Evolutionary conservation across 2,329 filamentous ascomycete genomes (phyloP).

Genomic region (Capronia epimyces): DNA sequence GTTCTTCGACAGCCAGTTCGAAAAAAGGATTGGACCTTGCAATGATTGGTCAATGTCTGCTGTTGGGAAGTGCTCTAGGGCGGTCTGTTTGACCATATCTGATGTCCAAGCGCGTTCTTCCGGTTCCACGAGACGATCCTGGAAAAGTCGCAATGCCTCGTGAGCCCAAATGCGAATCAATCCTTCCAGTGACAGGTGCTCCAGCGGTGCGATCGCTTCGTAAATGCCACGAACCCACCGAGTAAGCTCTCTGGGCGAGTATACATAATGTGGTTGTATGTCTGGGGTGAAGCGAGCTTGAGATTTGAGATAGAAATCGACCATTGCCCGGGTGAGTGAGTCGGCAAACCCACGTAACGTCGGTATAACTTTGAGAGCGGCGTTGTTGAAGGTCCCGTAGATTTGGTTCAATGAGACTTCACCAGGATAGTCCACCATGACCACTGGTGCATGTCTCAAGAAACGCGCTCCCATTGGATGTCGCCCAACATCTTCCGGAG

Average conservation of each 20-base stretch:
- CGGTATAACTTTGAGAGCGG: constrained; percentile 93
- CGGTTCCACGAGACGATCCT: constrained; percentile 90
- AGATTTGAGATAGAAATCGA: constrained; percentile 89
- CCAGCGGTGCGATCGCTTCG: constrained; percentile 88
- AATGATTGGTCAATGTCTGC: constrained; percentile 86
- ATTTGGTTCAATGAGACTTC: constrained; percentile 93
- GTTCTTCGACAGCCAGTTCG: constrained; percentile 98
- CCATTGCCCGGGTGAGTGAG: constrained; percentile 93
- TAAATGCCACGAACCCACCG: constrained; percentile 97
- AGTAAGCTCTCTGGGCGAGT: constrained; percentile 96
- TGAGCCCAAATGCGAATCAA: constrained; percentile 97
- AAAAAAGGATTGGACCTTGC: constrained; percentile 91
- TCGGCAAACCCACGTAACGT: constrained; percentile 93
- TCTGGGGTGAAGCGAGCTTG: constrained; percentile 91
- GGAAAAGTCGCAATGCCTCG: constrained; percentile 91
- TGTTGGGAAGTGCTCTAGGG: constrained; percentile 87
- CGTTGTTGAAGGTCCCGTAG: constrained; percentile 95
- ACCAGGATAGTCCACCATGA: constrained; percentile 99
- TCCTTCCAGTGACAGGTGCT: constrained; percentile 80
- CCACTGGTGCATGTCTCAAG: constrained; percentile 90
- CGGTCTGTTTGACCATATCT: constrained; percentile 77
- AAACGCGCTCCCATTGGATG: constrained; percentile 90
- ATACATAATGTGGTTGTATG: constrained; percentile 98
- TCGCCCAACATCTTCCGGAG: constrained; percentile 92
- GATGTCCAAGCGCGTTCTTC: constrained; percentile 95